Base-by-base conservation (phyloP, 345 rosid species). In the Eucalyptus pauciflora region DNA sequence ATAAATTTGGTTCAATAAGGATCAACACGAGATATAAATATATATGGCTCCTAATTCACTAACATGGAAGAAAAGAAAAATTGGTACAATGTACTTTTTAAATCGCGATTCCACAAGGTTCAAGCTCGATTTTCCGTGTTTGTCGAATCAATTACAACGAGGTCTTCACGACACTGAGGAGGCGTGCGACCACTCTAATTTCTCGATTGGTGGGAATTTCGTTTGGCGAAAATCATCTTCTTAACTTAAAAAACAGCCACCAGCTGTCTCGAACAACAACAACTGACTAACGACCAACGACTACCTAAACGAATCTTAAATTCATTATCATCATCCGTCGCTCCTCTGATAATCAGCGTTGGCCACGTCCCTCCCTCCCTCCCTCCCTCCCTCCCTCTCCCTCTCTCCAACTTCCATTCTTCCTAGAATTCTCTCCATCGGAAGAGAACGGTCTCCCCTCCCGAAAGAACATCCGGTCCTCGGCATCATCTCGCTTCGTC, bases 31-130 rank as follows among this genome's bases (percentile, higher is more conserved):
- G 7, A 41, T 76, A 76, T 6, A 0, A 41, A 20, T 41, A 11
- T 5, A 11, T 20, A 41, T 5, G 5, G 7, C 13, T 1, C 8
- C 2, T 0, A 1, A 5, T 18, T 3, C 46, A 10, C 7, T 11
- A 5, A 50, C 0, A 10, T n/a, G n/a, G n/a, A n/a, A n/a, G n/a
- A 67, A 31, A 33, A 33, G 13, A 69, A 69, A 69, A 69, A 17
- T 69, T 0, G 10, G 20, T 17, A 17, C 6, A 10, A 31, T 0
- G 3, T 0, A 9, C 12, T 8, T 16, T 69, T 20, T 31, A 16
- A 16, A 16, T 69, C 1, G 2, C 2, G 0, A 17, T 33, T 69
- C 0, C 20, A 33, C 20, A 17, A 4, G 11, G 43, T 67, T 0
- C 20, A 2, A 16, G 3, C 37, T 16, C 6, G 43, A 31, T 16